A percentile compares a stretch with the other conserved stretches of the same genome.
Evolutionary conservation across 805 yeast species (phyloP).

Genomic region (Candida xiaguanensis): DNA sequence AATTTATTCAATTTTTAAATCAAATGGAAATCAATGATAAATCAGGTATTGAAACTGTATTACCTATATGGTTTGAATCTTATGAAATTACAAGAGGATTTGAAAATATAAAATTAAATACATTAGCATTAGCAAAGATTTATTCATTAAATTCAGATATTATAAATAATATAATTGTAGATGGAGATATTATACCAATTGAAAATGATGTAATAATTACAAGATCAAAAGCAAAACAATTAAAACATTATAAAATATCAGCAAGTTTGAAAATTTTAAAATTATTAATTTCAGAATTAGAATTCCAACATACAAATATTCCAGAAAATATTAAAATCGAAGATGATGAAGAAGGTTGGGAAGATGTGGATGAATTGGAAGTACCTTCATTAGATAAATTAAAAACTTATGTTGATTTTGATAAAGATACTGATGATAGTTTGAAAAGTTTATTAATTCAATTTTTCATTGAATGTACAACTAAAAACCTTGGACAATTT

Average conservation of each 20-base stretch:
- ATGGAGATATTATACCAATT: constrained; percentile 73
- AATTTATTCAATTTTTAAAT: constrained; percentile 60
- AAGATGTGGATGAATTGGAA: constrained; percentile 67
- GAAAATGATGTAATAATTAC: constrained; percentile 69
- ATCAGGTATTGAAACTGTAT: constrained; percentile 50
- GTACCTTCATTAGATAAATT: constrained; percentile 61
- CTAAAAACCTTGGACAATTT: constrained; percentile 49
- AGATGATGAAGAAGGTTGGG: constrained; percentile 63
- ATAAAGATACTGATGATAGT: constrained; percentile 32
- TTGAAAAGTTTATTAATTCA: constrained; percentile 39
- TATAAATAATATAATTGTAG: constrained; percentile 51
- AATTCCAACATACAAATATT: constrained; percentile 56
- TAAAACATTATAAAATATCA: constrained; percentile 59
- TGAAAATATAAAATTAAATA: constrained; percentile 61
- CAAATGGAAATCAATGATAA: constrained; percentile 13
- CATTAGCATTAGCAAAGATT: constrained; percentile 68
- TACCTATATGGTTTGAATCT: constrained; percentile 80
- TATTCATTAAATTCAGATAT: constrained; percentile 56
- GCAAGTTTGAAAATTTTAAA: constrained; percentile 72
- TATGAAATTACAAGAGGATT: constrained; percentile 80
- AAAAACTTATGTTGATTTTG: constrained; percentile 51
- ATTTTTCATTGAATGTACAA: constrained; percentile 57
- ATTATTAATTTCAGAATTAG: constrained; percentile 64
- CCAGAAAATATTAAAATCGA: constrained; percentile 26
- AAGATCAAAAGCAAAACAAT: constrained; percentile 78